A percentile compares a stretch with the other conserved stretches of the same genome.
Evolutionary conservation across 2,329 filamentous ascomycete genomes (phyloP).

Genomic region (Didymella segeticola): DNA sequence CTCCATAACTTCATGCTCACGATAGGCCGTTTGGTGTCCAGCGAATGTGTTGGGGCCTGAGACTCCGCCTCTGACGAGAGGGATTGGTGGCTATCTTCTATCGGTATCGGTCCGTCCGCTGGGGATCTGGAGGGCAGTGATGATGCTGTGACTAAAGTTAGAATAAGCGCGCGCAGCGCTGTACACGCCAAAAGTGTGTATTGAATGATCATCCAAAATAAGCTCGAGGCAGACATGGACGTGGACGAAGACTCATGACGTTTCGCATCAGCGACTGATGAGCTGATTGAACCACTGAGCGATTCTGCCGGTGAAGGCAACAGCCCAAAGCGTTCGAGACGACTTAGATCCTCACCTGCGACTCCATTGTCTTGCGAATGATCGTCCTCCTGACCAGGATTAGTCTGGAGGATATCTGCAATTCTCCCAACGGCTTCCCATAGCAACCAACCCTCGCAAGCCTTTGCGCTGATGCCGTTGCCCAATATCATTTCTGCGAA

Average conservation of each 20-base stretch:
- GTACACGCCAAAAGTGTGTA: constrained; percentile 60
- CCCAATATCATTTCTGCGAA: constrained; percentile 89
- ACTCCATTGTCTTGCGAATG: constrained; percentile 36
- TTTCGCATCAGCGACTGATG: constrained; percentile 21
- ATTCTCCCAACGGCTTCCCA: constrained; percentile 84
- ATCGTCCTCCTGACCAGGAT: constrained; percentile 39
- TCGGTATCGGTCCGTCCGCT: constrained; percentile 39
- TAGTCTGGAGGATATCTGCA: constrained; percentile 56
- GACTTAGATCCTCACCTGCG: constrained; percentile 45
- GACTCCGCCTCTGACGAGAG: constrained; percentile 35
- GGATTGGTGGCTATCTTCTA: constrained; percentile 42
- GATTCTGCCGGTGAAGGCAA: constrained; percentile 51
- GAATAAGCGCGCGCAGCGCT: constrained; percentile 69
- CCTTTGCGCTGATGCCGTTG: constrained; percentile 78
- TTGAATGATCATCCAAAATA: constrained; percentile 66
- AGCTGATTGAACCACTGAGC: constrained; percentile 25
- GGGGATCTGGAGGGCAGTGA: constrained; percentile 66
- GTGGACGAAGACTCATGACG: constrained; percentile 22
- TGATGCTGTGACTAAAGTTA: constrained; percentile 70
- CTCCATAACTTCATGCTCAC: constrained; percentile 79
- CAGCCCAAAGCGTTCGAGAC: constrained; percentile 64
- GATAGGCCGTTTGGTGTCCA: constrained; percentile 65
- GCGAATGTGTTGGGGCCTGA: constrained; percentile 42
- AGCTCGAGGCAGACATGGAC: constrained; percentile 30
- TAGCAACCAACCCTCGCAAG: constrained; percentile 86